A percentile compares a stretch with the other conserved stretches of the same genome.
These are phyloP conservation scores for Fusarium protoensiforme DNA, from an alignment of 2,329 filamentous ascomycete genomes.

Conservation along the genomic window DNA sequence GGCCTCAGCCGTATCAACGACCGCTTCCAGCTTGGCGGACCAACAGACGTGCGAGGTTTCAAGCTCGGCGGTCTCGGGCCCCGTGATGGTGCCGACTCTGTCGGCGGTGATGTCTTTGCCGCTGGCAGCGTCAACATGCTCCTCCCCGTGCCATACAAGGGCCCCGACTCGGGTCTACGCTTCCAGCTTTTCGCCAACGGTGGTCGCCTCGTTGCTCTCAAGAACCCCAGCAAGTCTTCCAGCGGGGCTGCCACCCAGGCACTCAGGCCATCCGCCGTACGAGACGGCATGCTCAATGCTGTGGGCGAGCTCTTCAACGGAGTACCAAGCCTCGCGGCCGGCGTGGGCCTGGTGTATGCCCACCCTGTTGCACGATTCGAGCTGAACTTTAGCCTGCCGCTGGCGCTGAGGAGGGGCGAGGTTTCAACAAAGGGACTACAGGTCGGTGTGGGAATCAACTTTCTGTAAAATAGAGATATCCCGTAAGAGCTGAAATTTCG, in stretches of 20 bases:
- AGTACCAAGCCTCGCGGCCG: conserved; percentile 85
- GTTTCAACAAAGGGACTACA: conserved; percentile 91
- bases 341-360: conserved; percentile 92
- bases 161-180: conserved; percentile 84
- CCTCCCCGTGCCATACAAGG: conserved; percentile 83
- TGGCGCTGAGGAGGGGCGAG: conserved; percentile 85
- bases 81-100: conserved; percentile 83
- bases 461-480: conserved; percentile 70
- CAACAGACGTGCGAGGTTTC: conserved; percentile 95
- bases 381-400: conserved; percentile 91
- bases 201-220: conserved; percentile 83
- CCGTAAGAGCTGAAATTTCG: conserved; percentile 10
- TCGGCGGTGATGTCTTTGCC: conserved; percentile 92
- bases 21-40: conserved; percentile 93
- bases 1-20: conserved; percentile 87
- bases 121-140: conserved; percentile 89
- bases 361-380: conserved; percentile 95
- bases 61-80: conserved; percentile 89
- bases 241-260: conserved; percentile 47
- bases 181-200: conserved; percentile 93
- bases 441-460: conserved; percentile 96
- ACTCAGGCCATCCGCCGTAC: conserved; percentile 58
- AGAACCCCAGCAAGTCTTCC: conserved; percentile 63
- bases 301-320: conserved; percentile 78
- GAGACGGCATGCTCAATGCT: conserved; percentile 67